Evolutionary conservation across 345 rosid genomes (phyloP).

Genomic region (Trapa bicornis): DNA sequence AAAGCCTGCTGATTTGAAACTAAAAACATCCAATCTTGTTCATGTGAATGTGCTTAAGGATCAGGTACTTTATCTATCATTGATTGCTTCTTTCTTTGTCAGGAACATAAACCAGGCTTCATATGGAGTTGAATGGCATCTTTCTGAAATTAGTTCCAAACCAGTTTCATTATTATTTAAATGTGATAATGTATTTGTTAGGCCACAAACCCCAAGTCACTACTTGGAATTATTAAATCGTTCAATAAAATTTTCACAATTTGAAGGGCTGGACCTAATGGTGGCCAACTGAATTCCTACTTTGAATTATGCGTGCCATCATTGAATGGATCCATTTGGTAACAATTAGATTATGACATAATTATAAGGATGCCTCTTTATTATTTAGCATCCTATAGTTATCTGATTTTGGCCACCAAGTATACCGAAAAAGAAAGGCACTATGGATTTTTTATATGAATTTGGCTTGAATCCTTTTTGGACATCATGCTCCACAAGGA

Average conservation of each 20-base stretch:
- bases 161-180: neutral
- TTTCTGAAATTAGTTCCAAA: neutral
- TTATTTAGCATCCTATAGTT: neutral
- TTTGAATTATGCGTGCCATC: neutral
- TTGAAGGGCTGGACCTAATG: neutral
- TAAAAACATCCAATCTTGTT: constrained; percentile 69
- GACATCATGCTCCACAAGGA: neutral
- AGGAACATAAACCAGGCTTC: neutral
- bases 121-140: neutral
- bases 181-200: neutral
- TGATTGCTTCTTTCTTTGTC: neutral
- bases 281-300: neutral
- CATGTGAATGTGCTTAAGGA: constrained; percentile 58
- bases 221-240: neutral
- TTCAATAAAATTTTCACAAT: too few species aligned
- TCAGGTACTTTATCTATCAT: constrained; percentile 39
- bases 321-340: neutral
- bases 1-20: constrained; percentile 63
- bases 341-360: constrained; percentile 5
- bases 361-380: neutral
- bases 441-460: neutral
- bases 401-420: too few species aligned
- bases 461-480: neutral
- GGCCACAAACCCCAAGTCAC: neutral
- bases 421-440: neutral